These are phyloP conservation scores for Mycosphaerella sp. DNA, from an alignment of 2,329 filamentous ascomycete species.

Conservation along the genomic window DNA sequence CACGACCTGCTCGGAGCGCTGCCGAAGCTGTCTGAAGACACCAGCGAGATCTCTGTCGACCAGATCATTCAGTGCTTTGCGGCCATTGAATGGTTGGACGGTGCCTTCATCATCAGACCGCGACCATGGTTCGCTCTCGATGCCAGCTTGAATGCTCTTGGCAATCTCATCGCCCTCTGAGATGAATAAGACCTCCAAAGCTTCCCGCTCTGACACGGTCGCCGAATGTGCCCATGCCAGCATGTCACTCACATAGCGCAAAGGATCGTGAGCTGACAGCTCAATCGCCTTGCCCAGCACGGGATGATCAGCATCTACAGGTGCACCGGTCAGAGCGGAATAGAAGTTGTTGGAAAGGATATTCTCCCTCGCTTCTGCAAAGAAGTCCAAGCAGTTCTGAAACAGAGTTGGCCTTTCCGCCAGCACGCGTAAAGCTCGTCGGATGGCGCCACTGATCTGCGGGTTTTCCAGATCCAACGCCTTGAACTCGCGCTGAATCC, in stretches of 20 bases:
- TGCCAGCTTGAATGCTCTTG: conserved; percentile 69
- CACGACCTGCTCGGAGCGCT: conserved; percentile 84
- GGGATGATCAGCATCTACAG: conserved; percentile 49
- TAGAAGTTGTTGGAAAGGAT: conserved; percentile 86
- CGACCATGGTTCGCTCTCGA: conserved; percentile 75
- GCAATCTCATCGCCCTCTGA: conserved; percentile 84
- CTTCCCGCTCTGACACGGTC: conserved; percentile 87
- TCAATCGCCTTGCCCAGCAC: conserved; percentile 76
- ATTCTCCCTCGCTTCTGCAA: conserved; percentile 81
- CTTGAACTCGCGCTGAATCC: conserved; percentile 92
- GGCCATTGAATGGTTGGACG: conserved; percentile 61
- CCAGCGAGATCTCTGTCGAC: conserved; percentile 80
- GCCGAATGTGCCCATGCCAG: conserved; percentile 94
- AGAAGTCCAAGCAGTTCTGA: conserved; percentile 87
- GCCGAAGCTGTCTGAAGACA: conserved; percentile 75
- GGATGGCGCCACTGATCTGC: conserved; percentile 78
- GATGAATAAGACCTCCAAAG: conserved; percentile 84
- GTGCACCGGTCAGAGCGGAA: conserved; percentile 70
- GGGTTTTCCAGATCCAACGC: conserved; percentile 88
- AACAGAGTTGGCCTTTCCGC: conserved; percentile 87
- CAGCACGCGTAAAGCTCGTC: conserved; percentile 75
- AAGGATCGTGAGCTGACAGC: conserved; percentile 80
- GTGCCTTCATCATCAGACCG: conserved; percentile 50
- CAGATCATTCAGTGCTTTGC: conserved; percentile 73
- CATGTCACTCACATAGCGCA: conserved; percentile 95